Percentiles rank a stretch among this genome's conserved stretches.
Conservation (phyloP, 2,329 filamentous ascomycete genomes). For the Fusarium tuaranense region DNA sequence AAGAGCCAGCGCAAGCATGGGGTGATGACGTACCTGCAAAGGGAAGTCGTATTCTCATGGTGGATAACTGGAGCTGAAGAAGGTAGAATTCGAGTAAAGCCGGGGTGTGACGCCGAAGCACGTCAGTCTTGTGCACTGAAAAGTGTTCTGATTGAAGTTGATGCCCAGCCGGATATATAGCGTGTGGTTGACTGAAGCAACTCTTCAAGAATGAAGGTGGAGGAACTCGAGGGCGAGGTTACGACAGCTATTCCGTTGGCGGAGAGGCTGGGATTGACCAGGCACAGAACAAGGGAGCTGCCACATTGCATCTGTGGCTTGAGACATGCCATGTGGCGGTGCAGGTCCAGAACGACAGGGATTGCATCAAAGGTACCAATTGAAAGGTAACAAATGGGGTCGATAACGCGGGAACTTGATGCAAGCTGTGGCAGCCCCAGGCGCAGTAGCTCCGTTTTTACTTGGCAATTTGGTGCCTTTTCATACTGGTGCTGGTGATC, state of each 20-base stretch:
- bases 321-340: slow-evolving; percentile 27
- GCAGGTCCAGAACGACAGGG: slow-evolving; percentile 23
- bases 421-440: slow-evolving; percentile 13
- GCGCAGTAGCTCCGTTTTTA: slow-evolving; percentile 19
- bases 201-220: background rate
- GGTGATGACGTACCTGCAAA: slow-evolving; percentile 78
- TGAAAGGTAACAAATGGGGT: slow-evolving; percentile 15
- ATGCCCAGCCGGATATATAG: background rate
- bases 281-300: slow-evolving; percentile 24
- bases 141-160: background rate
- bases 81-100: background rate
- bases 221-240: background rate
- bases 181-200: background rate
- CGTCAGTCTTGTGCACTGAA: background rate
- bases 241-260: slow-evolving; percentile 13
- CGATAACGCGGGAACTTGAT: slow-evolving; percentile 28
- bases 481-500: slow-evolving; percentile 25
- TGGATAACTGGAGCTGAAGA: slow-evolving; percentile 13
- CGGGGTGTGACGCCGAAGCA: background rate
- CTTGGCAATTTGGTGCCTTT: slow-evolving; percentile 13
- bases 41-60: slow-evolving; percentile 87
- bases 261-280: slow-evolving; percentile 24
- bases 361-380: slow-evolving; percentile 5
- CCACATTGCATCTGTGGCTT: slow-evolving; percentile 27
- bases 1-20: slow-evolving; percentile 2